Evolutionary conservation across 2,329 filamentous ascomycete species (phyloP), one percentile per base, ranked within the genome.

Genomic region (Trichoderma asperellum): DNA sequence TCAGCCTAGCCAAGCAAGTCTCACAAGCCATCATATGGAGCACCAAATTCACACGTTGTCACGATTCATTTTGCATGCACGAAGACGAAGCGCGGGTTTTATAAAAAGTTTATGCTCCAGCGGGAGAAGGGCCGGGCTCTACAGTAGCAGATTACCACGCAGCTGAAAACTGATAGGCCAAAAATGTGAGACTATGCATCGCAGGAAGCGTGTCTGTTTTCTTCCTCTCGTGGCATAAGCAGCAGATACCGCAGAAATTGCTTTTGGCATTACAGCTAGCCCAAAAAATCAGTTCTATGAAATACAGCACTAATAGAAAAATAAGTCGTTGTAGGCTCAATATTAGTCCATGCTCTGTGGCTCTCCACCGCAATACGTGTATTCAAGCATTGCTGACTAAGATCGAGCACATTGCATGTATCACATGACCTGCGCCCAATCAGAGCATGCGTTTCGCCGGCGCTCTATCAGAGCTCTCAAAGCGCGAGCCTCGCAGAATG

Each of bases 351-450:
- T 40, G 6, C 14, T 40, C 37, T 40, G 37, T 16, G 35, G 37
- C 6, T 0, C 37, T 18, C 37, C 37, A 11, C 3, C 24, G 24
- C 24, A 24, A 24, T 14, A 40, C 18, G 32, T 18, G 18, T 14
- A 29, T 55, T 21, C 24, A 1, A 52, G 37, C 0, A 2, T 8
- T 55, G 66, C n/a, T 68, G 58, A 68, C 66, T 68, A 68, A 62
- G 66, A 4, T 5, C 2, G 16, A 21, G 4, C 27, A 11, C 47
- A 21, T 37, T 68, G 10, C 3, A 0, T 52, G 35, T 24, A 6
- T 68, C 66, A 68, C 66, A 68, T 68, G 66, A 68, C 66, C 47
- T 27, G n/a, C 37, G 47, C n/a, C 66, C 66, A 68, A 68, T 68
- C 66, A 68, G 3, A 29, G 35, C 49, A 10, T 27, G 16, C 10